Conservation (phyloP, 805 yeast genomes). For the Saturnispora galanensis region DNA sequence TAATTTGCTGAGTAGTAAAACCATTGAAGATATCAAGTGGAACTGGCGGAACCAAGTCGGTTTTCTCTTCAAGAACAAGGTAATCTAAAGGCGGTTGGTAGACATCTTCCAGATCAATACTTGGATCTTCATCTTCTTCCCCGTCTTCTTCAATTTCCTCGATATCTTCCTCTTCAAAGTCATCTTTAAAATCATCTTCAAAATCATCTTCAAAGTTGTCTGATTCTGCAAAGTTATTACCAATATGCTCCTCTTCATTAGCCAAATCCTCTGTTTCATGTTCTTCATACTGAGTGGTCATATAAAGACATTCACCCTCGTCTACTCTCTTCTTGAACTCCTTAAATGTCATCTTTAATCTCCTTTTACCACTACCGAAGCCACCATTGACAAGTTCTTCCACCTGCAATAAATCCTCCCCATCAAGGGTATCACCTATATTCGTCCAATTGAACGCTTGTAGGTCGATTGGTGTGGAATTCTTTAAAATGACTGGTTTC, state of each 20-base stretch:
- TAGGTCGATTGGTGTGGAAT: conserved; percentile 1
- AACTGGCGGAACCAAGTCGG: conserved; percentile 31
- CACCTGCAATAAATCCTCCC: conserved; percentile 33
- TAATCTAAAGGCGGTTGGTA: conserved; percentile 40
- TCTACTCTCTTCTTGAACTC: conserved; percentile 37
- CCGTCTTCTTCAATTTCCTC: conserved; percentile 18
- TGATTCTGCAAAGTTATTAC: conserved; percentile 5
- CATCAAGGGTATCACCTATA: conserved; percentile 9
- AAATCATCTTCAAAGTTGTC: conserved; percentile 20
- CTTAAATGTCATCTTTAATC: conserved; percentile 40
- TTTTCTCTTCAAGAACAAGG: conserved; percentile 18
- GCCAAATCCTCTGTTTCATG: conserved; percentile 33
- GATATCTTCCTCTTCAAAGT: conserved; percentile 15
- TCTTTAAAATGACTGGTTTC: conserved; percentile 11
- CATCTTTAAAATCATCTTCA: conserved; percentile 18
- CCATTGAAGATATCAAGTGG: conserved; percentile 10
- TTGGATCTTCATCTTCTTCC: conserved; percentile 18
- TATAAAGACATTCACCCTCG: conserved; percentile 35
- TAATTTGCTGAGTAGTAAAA: conserved; percentile 59
- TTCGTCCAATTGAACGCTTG: conserved; percentile 8
- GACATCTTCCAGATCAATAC: conserved; percentile 11
- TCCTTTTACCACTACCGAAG: conserved; percentile 53
- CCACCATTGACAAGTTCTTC: conserved; percentile 53
- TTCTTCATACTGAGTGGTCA: conserved; percentile 61
- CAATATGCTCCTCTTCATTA: conserved; percentile 17